A percentile compares a stretch with the other conserved stretches of the same genome.
Conservation (phyloP, 495 filamentous ascomycete species). For the Darksidea phi region DNA sequence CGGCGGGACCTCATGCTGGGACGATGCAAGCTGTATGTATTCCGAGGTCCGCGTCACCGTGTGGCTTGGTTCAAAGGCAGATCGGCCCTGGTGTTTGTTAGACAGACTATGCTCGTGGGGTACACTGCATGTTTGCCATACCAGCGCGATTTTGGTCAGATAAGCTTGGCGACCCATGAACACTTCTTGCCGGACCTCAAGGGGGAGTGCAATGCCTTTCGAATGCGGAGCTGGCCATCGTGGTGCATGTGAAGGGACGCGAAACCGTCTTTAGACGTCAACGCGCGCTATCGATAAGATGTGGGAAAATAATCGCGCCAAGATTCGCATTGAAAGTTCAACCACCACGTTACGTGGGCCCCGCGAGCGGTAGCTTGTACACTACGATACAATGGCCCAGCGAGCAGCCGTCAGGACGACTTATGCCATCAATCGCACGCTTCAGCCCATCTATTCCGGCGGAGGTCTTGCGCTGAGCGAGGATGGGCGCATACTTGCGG, state of each 20-base stretch:
- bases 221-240: too few relatives aligned
- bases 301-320: conserved; percentile 13
- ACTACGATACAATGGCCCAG: conserved; percentile 39
- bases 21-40: conserved; percentile 20
- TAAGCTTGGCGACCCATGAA: conserved; percentile 38
- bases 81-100: conserved; percentile 13
- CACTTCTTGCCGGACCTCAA: neutral
- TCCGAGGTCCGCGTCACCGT: conserved; percentile 5
- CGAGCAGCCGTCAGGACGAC: conserved; percentile 64
- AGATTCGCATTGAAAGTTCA: conserved; percentile 9
- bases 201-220: too few relatives aligned
- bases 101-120: neutral
- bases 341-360: neutral
- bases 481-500: conserved; percentile 78
- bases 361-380: too few relatives aligned
- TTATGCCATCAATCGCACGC: conserved; percentile 74
- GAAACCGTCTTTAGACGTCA: too few relatives aligned
- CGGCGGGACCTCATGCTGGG: conserved; percentile 5
- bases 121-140: conserved; percentile 1
- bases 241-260: too few relatives aligned
- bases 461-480: conserved; percentile 81
- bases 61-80: conserved; percentile 22
- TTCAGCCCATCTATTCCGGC: conserved; percentile 92
- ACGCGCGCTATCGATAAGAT: too few relatives aligned
- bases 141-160: conserved; percentile 34